Percentiles rank a stretch among this genome's conserved stretches.
Evolutionary conservation across 2,329 filamentous ascomycete genomes (phyloP).

Genomic region (Orbilia oligospora): DNA sequence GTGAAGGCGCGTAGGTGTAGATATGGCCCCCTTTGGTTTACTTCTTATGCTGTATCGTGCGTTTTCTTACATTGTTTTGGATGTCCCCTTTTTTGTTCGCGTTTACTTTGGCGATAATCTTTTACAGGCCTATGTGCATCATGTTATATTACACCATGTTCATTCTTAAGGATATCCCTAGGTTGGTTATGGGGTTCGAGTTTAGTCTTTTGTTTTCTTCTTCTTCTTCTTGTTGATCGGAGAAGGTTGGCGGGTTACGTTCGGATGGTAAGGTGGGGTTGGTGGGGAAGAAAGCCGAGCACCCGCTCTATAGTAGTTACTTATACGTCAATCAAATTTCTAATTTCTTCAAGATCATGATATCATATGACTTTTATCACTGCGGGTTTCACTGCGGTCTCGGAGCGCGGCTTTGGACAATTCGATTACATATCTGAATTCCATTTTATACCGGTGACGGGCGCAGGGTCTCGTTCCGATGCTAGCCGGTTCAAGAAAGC

Average conservation of each 20-base stretch:
- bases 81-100: conserved; percentile 13
- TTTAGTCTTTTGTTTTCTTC: conserved; percentile 25
- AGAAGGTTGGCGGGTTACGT: conserved; percentile 4
- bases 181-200: conserved; percentile 52
- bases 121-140: conserved; percentile 48
- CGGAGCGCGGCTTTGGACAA: background rate
- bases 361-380: conserved; percentile 29
- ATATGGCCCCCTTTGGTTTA: conserved; percentile 12
- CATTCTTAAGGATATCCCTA: conserved; percentile 60
- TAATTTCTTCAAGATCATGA: conserved; percentile 3
- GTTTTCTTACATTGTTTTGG: conserved; percentile 1
- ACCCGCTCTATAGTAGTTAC: conserved; percentile 3
- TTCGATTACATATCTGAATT: conserved; percentile 16
- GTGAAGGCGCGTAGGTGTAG: conserved; percentile 51
- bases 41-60: conserved; percentile 6
- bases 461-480: conserved; percentile 55
- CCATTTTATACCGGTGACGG: conserved; percentile 26
- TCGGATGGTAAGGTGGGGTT: conserved; percentile 18
- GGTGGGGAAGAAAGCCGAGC: conserved; percentile 15
- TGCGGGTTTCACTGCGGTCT: too few relatives aligned
- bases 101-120: conserved; percentile 57
- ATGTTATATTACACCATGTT: conserved; percentile 55
- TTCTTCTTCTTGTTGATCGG: background rate
- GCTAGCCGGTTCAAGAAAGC: conserved; percentile 58
- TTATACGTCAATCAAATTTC: conserved; percentile 12